Evolutionary conservation across 2,329 filamentous ascomycete species (phyloP).

Genomic region (Neonectria ditissima): DNA sequence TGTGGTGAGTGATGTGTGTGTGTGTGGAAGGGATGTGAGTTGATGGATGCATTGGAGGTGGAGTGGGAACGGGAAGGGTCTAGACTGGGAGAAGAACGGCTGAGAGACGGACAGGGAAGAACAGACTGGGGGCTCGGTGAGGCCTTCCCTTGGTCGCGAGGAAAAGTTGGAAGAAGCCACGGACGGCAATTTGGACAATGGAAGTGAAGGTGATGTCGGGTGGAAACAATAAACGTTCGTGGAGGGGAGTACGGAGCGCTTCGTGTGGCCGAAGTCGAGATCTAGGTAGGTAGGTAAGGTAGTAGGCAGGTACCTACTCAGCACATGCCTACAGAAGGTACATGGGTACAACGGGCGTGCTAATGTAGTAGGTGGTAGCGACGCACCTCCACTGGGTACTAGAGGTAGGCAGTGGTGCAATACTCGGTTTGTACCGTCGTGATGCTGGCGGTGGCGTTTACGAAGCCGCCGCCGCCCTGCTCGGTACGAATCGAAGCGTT

Average conservation of each 20-base stretch:
- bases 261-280: not conserved
- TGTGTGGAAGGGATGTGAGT: not conserved
- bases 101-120: not conserved
- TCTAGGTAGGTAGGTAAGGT: no score
- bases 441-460: not conserved
- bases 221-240: slow-evolving; percentile 1
- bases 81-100: no score
- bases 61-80: not conserved
- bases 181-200: no score
- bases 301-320: no score
- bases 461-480: not conserved
- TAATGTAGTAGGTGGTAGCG: no score
- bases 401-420: not conserved
- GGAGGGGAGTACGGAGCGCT: not conserved
- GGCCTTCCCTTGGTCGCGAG: not conserved
- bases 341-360: no score
- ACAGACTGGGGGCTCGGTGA: not conserved
- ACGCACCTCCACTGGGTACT: no score
- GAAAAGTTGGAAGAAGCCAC: not conserved
- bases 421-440: not conserved
- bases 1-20: not conserved
- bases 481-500: not conserved
- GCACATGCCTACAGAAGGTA: no score
- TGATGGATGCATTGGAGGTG: slow-evolving; percentile 1
- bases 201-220: not conserved